phyloP scores from a whole-genome alignment of 108 stramenopile genomes.

The Cyclotella cryptica region DNA sequence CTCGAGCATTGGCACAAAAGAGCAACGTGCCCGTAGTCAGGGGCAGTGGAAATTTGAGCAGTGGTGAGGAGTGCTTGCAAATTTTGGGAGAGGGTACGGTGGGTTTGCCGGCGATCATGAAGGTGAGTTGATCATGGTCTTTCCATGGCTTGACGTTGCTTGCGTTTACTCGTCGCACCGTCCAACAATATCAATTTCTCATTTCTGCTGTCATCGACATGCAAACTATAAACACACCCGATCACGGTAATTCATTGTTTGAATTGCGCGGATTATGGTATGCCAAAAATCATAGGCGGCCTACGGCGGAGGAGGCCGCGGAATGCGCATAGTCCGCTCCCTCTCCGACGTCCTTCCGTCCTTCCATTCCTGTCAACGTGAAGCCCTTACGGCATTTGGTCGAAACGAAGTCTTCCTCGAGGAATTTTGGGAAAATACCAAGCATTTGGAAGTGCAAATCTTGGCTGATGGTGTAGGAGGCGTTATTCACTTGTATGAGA shows the following conservation, averaged over 20 bases:
- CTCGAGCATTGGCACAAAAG: slow-evolving; percentile 75
- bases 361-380: slow-evolving; percentile 72
- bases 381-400: slow-evolving; percentile 82
- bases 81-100: slow-evolving; percentile 45
- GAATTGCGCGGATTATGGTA: slow-evolving; percentile 61
- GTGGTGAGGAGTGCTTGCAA: slow-evolving; percentile 38
- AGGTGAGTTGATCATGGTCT: slow-evolving; percentile 62
- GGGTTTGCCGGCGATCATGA: slow-evolving; percentile 51
- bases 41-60: slow-evolving; percentile 69
- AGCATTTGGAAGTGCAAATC: slow-evolving; percentile 98
- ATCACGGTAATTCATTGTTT: background rate
- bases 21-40: slow-evolving; percentile 89
- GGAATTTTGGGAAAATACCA: slow-evolving; percentile 86
- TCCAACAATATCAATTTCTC: background rate
- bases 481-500: slow-evolving; percentile 91
- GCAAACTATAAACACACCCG: too few relatives aligned
- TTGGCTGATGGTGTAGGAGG: slow-evolving; percentile 69
- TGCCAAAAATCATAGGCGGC: slow-evolving; percentile 74
- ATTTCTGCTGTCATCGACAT: background rate
- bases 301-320: slow-evolving; percentile 95
- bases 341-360: slow-evolving; percentile 63
- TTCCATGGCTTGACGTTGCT: too few relatives aligned
- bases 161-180: background rate
- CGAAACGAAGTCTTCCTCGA: slow-evolving; percentile 87
- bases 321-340: slow-evolving; percentile 92